phyloP scores from a whole-genome alignment of 495 filamentous ascomycete genomes.

The Aspergillus conjunctus region DNA sequence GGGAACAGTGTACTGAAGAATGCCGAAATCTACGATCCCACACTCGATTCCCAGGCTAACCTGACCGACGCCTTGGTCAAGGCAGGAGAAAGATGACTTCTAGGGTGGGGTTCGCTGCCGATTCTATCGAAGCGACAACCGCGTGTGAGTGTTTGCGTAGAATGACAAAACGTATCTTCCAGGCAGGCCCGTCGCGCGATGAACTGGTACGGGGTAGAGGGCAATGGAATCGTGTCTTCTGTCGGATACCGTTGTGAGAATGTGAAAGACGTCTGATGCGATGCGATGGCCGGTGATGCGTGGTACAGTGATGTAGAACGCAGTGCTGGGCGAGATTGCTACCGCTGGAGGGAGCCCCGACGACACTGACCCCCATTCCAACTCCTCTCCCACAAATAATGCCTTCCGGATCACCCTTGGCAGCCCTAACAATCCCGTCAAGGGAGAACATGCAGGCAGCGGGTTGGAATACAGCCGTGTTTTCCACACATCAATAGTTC shows the following conservation, averaged over 20 bases:
- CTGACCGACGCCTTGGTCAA: slow-evolving; percentile 41
- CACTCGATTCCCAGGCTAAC: slow-evolving; percentile 26
- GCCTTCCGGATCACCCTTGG: slow-evolving; percentile 53
- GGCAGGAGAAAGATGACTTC: not conserved
- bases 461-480: slow-evolving; percentile 47
- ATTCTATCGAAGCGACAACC: slow-evolving; percentile 55
- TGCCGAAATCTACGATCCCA: slow-evolving; percentile 56
- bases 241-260: slow-evolving; percentile 35
- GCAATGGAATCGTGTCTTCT: slow-evolving; percentile 35
- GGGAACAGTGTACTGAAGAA: slow-evolving; percentile 46
- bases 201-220: slow-evolving; percentile 58
- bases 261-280: slow-evolving; percentile 35
- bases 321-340: slow-evolving; percentile 55
- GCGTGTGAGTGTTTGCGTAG: slow-evolving; percentile 65
- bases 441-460: slow-evolving; percentile 33
- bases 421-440: slow-evolving; percentile 24
- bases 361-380: slow-evolving; percentile 46
- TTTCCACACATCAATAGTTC: slow-evolving; percentile 57
- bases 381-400: slow-evolving; percentile 38
- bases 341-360: slow-evolving; percentile 51
- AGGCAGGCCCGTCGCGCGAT: slow-evolving; percentile 58
- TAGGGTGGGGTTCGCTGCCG: slow-evolving; percentile 37
- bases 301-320: slow-evolving; percentile 60
- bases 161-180: slow-evolving; percentile 56
- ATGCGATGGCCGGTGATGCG: slow-evolving; percentile 57